Percentiles rank a stretch among this genome's conserved stretches.
These are phyloP conservation scores for Metarhizium humberi DNA, from an alignment of 2,329 filamentous ascomycete species.

Conservation along the genomic window DNA sequence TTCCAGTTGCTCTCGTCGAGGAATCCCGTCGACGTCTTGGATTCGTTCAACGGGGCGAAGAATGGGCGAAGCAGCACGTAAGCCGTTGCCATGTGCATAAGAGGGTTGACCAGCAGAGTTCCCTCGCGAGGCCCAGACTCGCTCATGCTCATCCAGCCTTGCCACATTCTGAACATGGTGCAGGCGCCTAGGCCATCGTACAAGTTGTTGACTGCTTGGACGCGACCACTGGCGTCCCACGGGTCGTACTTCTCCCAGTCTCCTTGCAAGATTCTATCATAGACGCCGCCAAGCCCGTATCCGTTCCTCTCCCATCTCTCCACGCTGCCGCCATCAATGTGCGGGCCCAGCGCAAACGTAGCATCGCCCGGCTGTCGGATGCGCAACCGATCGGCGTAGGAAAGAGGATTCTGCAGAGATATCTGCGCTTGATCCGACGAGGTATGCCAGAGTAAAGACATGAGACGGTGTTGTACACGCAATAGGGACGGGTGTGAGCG, in stretches of 20 bases:
- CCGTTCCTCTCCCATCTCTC: conserved; percentile 66
- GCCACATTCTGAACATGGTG: conserved; percentile 78
- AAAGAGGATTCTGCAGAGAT: conserved; percentile 44
- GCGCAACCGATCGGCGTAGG: conserved; percentile 63
- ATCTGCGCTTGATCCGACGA: conserved; percentile 37
- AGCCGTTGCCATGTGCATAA: conserved; percentile 64
- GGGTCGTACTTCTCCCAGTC: conserved; percentile 75
- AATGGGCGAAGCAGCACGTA: conserved; percentile 81
- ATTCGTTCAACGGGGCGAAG: conserved; percentile 47
- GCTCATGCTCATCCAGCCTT: conserved; percentile 82
- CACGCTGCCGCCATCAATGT: conserved; percentile 64
- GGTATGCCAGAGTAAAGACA: conserved; percentile 50
- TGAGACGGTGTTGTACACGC: conserved; percentile 49
- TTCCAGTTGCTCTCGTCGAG: conserved; percentile 50
- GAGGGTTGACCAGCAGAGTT: conserved; percentile 72
- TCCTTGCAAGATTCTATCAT: conserved; percentile 63
- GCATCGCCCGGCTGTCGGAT: conserved; percentile 64
- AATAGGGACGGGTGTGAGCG: conserved; percentile 58
- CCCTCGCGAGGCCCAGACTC: conserved; percentile 64
- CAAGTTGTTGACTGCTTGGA: conserved; percentile 60
- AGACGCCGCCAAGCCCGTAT: conserved; percentile 59
- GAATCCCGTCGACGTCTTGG: conserved; percentile 19
- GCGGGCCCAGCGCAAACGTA: conserved; percentile 62
- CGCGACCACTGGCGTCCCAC: conserved; percentile 65
- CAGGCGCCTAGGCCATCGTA: conserved; percentile 78